These are phyloP conservation scores for Claviceps sp. DNA, from an alignment of 2,329 filamentous ascomycete species.

Conservation along the genomic window DNA sequence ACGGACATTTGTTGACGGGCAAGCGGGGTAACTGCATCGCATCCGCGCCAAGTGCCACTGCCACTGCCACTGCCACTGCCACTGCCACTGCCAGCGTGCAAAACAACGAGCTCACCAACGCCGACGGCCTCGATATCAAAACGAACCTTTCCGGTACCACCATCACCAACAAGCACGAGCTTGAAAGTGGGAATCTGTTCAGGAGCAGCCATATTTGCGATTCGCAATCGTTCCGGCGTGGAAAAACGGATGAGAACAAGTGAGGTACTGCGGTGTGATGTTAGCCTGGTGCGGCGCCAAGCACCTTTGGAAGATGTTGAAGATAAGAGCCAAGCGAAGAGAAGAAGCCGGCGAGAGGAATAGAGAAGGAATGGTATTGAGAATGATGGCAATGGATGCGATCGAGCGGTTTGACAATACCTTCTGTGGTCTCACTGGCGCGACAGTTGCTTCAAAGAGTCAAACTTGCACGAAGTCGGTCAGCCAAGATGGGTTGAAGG, in stretches of 20 bases:
- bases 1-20: constrained; percentile 2
- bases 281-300: constrained; percentile 16
- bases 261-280: constrained; percentile 25
- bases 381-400: constrained; percentile 13
- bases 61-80: no score
- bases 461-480: constrained; percentile 21
- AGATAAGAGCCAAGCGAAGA: not conserved
- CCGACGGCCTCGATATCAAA: constrained; percentile 1
- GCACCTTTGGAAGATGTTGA: not conserved
- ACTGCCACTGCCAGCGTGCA: not conserved
- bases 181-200: constrained; percentile 74
- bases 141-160: constrained; percentile 93
- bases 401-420: constrained; percentile 8
- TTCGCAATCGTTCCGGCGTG: constrained; percentile 10
- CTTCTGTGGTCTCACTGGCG: constrained; percentile 13
- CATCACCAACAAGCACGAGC: constrained; percentile 98
- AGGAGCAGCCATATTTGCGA: constrained; percentile 45
- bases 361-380: not conserved
- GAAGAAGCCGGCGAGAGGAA: not conserved
- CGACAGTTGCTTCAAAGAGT: constrained; percentile 20
- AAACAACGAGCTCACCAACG: constrained; percentile 10
- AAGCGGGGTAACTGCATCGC: constrained; percentile 11
- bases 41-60: not conserved
- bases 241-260: constrained; percentile 31
- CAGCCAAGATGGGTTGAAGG: constrained; percentile 25